phyloP scores from a whole-genome alignment of 176 grass and related monocot species.

The Oryza nivara region DNA sequence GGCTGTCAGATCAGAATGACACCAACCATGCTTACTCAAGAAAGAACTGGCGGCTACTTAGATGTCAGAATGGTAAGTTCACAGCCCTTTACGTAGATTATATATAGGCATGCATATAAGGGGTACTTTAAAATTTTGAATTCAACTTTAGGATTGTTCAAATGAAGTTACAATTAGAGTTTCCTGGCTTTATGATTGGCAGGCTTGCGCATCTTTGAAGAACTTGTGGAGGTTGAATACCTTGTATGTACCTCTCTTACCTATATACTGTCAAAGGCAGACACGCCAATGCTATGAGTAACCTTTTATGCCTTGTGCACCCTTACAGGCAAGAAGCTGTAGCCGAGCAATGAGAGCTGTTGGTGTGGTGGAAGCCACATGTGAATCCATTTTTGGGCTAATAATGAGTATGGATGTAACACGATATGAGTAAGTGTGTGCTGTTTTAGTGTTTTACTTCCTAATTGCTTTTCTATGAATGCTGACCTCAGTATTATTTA shows the following conservation, averaged over 20 bases:
- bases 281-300: constrained; percentile 29
- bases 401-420: constrained; percentile 97
- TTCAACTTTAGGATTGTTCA: background rate
- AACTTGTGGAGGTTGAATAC: constrained; percentile 84
- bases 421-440: constrained; percentile 80
- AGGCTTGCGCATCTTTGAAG: constrained; percentile 98
- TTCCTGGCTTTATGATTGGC: constrained; percentile 30
- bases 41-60: constrained; percentile 92
- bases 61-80: constrained; percentile 93
- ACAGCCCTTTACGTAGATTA: constrained; percentile 3
- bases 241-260: constrained; percentile 62
- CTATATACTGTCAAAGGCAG: constrained; percentile 12
- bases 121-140: constrained; percentile 13
- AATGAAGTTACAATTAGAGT: constrained; percentile 12
- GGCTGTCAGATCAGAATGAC: constrained; percentile 60
- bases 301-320: constrained; percentile 48
- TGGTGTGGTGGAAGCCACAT: constrained; percentile 87
- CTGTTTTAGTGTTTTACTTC: constrained; percentile 37
- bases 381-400: constrained; percentile 94
- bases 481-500: constrained; percentile 41
- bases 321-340: constrained; percentile 83
- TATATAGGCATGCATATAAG: background rate
- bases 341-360: constrained; percentile 95
- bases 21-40: constrained; percentile 60
- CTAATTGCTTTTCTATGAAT: constrained; percentile 10